Percentiles rank a stretch among this genome's conserved stretches.
Evolutionary conservation across 371 early-diverging fungal genomes (phyloP).

Genomic region (Dichotomocladium elegans): DNA sequence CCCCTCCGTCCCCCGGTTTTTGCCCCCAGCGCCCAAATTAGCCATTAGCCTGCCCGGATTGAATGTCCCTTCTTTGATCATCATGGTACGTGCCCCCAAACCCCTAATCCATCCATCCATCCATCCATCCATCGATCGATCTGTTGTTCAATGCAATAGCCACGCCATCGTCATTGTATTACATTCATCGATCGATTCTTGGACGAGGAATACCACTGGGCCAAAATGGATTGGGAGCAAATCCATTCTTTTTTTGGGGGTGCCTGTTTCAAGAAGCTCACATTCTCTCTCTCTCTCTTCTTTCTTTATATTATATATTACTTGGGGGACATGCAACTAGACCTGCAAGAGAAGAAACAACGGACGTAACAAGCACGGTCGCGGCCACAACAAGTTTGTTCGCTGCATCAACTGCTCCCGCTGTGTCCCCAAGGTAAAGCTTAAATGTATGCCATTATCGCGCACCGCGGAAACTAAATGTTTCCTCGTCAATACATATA

Average conservation of each 20-base stretch:
- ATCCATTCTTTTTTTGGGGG: too few species aligned
- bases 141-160: too few species aligned
- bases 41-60: neutral
- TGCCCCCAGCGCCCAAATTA: neutral
- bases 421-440: slow-evolving; percentile 83
- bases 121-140: neutral
- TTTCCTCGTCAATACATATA: neutral
- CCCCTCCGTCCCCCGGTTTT: neutral
- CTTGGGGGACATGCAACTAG: too few species aligned
- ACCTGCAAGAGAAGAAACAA: slow-evolving; percentile 96
- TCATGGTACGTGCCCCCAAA: neutral
- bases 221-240: too few species aligned
- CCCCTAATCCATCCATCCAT: neutral
- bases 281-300: too few species aligned
- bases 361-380: slow-evolving; percentile 97
- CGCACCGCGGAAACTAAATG: neutral
- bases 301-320: neutral
- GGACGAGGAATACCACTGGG: neutral
- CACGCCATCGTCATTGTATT: neutral
- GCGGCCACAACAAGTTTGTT: slow-evolving; percentile 94
- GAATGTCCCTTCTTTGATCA: neutral
- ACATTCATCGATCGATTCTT: neutral
- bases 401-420: slow-evolving; percentile 98
- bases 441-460: neutral
- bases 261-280: too few species aligned